These are phyloP conservation scores for Breynia disticha DNA, from an alignment of 441 rosid species.

Conservation along the genomic window DNA sequence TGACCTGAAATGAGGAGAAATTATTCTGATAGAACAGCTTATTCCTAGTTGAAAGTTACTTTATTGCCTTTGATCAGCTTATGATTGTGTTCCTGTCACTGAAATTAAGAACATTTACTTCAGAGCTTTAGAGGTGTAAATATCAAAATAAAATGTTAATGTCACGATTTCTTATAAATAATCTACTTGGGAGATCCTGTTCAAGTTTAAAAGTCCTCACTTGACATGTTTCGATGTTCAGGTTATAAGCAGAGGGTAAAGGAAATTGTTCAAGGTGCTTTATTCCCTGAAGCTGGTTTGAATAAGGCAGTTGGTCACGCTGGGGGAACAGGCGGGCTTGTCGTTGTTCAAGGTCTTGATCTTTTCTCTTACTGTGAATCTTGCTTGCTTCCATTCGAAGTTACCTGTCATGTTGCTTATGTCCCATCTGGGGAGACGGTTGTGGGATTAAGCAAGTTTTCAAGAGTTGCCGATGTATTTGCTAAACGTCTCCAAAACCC, in stretches of 20 bases:
- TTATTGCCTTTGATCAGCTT: too few relatives aligned
- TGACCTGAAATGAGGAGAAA: too few relatives aligned
- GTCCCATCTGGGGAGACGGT: constrained; percentile 76
- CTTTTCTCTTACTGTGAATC: constrained; percentile 86
- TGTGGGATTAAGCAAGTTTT: constrained; percentile 86
- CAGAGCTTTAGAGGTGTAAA: too few relatives aligned
- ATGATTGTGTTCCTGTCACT: too few relatives aligned
- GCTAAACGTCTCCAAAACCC: constrained; percentile 87
- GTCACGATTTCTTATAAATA: neutral
- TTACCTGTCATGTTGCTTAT: constrained; percentile 80
- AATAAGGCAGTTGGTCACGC: constrained; percentile 64
- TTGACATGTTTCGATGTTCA: constrained; percentile 19
- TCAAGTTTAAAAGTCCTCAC: too few relatives aligned
- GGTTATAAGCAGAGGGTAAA: constrained; percentile 68
- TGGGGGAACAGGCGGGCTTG: constrained; percentile 92
- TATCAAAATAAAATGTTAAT: too few relatives aligned
- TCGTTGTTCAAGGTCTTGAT: constrained; percentile 78
- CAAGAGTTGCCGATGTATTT: constrained; percentile 78
- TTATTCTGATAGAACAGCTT: too few relatives aligned
- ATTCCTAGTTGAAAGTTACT: too few relatives aligned
- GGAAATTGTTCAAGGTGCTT: constrained; percentile 76
- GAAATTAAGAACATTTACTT: too few relatives aligned
- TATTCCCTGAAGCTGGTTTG: constrained; percentile 88
- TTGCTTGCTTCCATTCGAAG: constrained; percentile 88
- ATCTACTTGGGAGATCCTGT: neutral